A percentile compares a stretch with the other conserved stretches of the same genome.
phyloP scores from a whole-genome alignment of 352 stramenopile species.

The Phytophthora crassamura region DNA sequence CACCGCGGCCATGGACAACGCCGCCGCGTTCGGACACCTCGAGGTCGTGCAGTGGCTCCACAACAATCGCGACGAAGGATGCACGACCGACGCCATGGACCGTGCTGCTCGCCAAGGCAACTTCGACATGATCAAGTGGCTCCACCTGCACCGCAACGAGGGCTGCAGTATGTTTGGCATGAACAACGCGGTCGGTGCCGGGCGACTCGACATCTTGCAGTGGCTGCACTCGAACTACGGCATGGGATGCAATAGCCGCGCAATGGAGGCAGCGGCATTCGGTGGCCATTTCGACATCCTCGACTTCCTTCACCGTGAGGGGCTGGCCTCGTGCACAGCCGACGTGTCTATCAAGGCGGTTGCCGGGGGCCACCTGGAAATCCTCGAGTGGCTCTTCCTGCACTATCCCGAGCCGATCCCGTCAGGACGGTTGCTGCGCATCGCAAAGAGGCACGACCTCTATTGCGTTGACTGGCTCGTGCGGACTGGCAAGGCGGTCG shows the following conservation, averaged over 20 bases:
- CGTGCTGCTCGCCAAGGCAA: conserved; percentile 37
- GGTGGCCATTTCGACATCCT: conserved; percentile 47
- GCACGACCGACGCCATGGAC: conserved; percentile 41
- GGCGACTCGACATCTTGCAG: conserved; percentile 38
- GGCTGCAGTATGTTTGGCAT: conserved; percentile 33
- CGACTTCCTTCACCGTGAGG: conserved; percentile 34
- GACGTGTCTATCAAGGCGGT: conserved; percentile 34
- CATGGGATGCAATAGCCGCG: conserved; percentile 28
- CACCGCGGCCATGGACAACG: too few species aligned
- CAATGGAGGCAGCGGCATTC: conserved; percentile 31
- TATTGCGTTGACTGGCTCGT: conserved; percentile 45
- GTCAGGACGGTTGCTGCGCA: conserved; percentile 34
- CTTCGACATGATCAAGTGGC: conserved; percentile 42
- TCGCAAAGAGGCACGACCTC: conserved; percentile 37
- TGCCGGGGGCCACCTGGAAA: conserved; percentile 40
- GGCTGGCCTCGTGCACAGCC: conserved; percentile 19
- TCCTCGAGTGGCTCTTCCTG: conserved; percentile 38
- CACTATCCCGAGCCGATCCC: conserved; percentile 37
- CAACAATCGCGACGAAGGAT: too few species aligned
- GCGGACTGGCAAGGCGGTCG: conserved; percentile 28
- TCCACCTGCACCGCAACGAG: conserved; percentile 34
- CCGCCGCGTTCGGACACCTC: too few species aligned
- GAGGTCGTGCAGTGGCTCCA: too few species aligned
- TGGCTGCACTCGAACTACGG: conserved; percentile 31
- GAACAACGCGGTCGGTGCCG: conserved; percentile 31